Evolutionary conservation across 2,329 filamentous ascomycete species (phyloP), one percentile per base, ranked within the genome.

Genomic region (Dactylonectria estremocensis): DNA sequence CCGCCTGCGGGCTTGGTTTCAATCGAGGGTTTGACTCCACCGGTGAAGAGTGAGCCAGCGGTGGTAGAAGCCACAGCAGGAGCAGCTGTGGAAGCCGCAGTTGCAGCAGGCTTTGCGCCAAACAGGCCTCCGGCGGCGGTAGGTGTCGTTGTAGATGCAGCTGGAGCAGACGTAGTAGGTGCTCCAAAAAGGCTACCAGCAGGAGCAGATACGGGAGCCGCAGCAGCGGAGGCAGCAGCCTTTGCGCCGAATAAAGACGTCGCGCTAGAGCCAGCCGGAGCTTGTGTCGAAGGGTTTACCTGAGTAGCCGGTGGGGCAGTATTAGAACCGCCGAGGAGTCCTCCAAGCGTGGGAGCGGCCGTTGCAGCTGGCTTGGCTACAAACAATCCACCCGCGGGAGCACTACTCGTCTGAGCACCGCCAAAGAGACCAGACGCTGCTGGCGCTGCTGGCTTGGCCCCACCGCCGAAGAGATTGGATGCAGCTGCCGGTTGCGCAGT

Each of bases 211-310:
- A 78, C 68, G 13, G 82, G 77, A 13, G 74, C 59, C 28, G 76
- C 64, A 16, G 78, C 72, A 37, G 81, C 77, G 22, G 81, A 67
- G 13, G 80, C 75, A 10, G 82, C 77, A 43, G 81, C 78, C 74
- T 84, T 85, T 18, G 79, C 73, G 60, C 81, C 80, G 60, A 88
- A 87, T 20, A 86, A 69, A 10, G 78, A 75, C 11, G 65, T 64
- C 31, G 76, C 61, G 37, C 73, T 64, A 28, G 77, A 71, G 16
- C 48, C 46, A 52, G 50, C 66, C 35, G 52, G 53, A 20, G 79
- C 69, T 57, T 74, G 70, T 16, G 73, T 56, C 22, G 69, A 50
- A 33, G 71, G 45, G 28, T 66, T 56, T 18, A 67, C 46, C 46
- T 57, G 64, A n/a, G 69, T 35, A 54, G 77, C 62, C 35, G 78